These are phyloP conservation scores for Aspergillaceae sp. DNA, from an alignment of 2,329 filamentous ascomycete species.

Conservation along the genomic window DNA sequence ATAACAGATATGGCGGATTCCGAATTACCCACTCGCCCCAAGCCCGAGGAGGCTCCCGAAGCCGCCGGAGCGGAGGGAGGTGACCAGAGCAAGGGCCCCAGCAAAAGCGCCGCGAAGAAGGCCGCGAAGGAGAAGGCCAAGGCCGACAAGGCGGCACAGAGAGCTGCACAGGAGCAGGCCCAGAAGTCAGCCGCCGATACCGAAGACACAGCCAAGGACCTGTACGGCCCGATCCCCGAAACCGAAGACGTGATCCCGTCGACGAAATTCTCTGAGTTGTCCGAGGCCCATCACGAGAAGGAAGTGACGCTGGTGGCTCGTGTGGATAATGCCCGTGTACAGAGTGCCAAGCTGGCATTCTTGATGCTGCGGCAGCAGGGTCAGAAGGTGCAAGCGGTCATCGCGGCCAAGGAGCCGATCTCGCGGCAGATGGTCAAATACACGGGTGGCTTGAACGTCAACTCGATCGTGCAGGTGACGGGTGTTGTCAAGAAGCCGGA, in stretches of 20 bases:
- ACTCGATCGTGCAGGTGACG: conserved; percentile 76
- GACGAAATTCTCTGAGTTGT: conserved; percentile 45
- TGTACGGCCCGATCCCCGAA: conserved; percentile 66
- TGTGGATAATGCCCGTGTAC: conserved; percentile 78
- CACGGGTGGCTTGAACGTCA: conserved; percentile 62
- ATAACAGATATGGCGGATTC: conserved; percentile 29
- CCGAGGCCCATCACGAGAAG: conserved; percentile 58
- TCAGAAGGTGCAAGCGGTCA: conserved; percentile 75
- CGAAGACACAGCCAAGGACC: conserved; percentile 54
- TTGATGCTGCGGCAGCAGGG: conserved; percentile 72
- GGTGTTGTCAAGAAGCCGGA: conserved; percentile 71
- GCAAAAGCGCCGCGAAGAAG: conserved; percentile 79
- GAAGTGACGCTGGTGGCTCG: conserved; percentile 68
- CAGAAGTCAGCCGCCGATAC: conserved; percentile 58
- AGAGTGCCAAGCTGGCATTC: conserved; percentile 87
- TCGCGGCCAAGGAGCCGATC: conserved; percentile 54
- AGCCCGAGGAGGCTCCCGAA: conserved; percentile 27
- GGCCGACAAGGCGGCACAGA: conserved; percentile 63
- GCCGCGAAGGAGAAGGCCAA: conserved; percentile 85
- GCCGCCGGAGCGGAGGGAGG: conserved; percentile 27
- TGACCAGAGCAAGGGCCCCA: conserved; percentile 32
- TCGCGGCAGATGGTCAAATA: conserved; percentile 94
- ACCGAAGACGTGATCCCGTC: conserved; percentile 53
- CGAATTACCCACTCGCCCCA: conserved; percentile 32
- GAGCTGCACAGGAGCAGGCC: conserved; percentile 65